phyloP scores from a whole-genome alignment of 257 asterid species.

The Solanum chiquidenum region DNA sequence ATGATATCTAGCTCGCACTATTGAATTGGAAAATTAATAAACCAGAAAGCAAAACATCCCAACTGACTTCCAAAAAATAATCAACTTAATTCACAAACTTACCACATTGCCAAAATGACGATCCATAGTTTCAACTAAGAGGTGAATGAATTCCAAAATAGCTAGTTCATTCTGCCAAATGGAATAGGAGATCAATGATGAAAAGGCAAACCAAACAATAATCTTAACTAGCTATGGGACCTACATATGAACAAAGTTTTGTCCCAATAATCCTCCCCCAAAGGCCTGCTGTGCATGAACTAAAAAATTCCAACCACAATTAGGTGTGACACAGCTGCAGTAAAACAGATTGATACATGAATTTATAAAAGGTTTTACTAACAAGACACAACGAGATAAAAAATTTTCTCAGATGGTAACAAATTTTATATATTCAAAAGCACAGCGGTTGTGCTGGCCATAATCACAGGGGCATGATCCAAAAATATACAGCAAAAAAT shows the following conservation, averaged over 20 bases:
- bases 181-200: background rate
- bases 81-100: slow-evolving; percentile 10
- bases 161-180: slow-evolving; percentile 87
- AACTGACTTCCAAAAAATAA: background rate
- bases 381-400: background rate
- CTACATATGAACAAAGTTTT: background rate
- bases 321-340: background rate
- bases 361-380: background rate
- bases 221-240: background rate
- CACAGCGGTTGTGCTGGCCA: background rate
- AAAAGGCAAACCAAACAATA: background rate
- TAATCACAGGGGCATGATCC: background rate
- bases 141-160: slow-evolving; percentile 86
- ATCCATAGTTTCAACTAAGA: slow-evolving; percentile 97
- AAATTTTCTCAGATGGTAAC: background rate
- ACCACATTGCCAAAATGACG: slow-evolving; percentile 99
- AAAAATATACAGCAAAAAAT: background rate
- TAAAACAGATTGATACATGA: background rate
- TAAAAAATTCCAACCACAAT: background rate
- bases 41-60: background rate
- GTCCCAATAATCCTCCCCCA: background rate
- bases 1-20: slow-evolving; percentile 95
- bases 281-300: background rate
- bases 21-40: background rate
- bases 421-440: background rate